A percentile compares a stretch with the other conserved stretches of the same genome.
Conservation (phyloP, 169 alveolate genomes). For the Plasmodium vinckei region DNA sequence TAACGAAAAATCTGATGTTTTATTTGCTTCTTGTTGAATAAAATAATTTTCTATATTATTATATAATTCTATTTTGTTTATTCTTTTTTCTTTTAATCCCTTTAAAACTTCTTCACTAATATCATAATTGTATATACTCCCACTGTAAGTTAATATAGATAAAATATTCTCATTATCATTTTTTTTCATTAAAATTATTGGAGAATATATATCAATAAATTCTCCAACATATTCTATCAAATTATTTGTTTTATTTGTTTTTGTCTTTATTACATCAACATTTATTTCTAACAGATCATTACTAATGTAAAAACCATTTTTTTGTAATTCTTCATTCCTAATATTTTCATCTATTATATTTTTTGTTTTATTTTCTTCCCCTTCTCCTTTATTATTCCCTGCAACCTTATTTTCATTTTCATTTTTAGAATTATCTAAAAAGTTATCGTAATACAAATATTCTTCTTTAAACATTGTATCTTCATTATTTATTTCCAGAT, state of each 20-base stretch:
- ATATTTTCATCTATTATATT: conserved; percentile 48
- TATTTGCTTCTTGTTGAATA: conserved; percentile 20
- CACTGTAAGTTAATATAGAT: conserved; percentile 39
- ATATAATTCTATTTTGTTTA: conserved; percentile 42
- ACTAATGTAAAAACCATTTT: conserved; percentile 46
- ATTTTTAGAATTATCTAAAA: conserved; percentile 14
- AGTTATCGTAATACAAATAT: conserved; percentile 59
- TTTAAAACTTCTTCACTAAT: conserved; percentile 33
- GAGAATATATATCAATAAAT: conserved; percentile 48
- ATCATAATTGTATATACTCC: conserved; percentile 48
- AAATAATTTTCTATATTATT: conserved; percentile 68
- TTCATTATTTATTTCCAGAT: conserved; percentile 4
- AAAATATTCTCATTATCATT: conserved; percentile 29
- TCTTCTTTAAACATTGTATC: conserved; percentile 48
- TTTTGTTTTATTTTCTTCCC: conserved; percentile 41
- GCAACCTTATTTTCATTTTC: conserved; percentile 6
- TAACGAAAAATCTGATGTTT: not conserved
- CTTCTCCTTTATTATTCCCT: conserved; percentile 27
- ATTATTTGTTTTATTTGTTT: conserved; percentile 28
- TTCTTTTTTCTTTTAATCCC: conserved; percentile 46
- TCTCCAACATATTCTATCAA: conserved; percentile 61
- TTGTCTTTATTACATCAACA: conserved; percentile 48
- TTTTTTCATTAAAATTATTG: conserved; percentile 47
- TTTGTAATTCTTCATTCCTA: conserved; percentile 48
- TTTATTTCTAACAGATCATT: conserved; percentile 47